phyloP scores from a whole-genome alignment of 2,329 filamentous ascomycete species.

The Beauveria scarabaeidicola region DNA sequence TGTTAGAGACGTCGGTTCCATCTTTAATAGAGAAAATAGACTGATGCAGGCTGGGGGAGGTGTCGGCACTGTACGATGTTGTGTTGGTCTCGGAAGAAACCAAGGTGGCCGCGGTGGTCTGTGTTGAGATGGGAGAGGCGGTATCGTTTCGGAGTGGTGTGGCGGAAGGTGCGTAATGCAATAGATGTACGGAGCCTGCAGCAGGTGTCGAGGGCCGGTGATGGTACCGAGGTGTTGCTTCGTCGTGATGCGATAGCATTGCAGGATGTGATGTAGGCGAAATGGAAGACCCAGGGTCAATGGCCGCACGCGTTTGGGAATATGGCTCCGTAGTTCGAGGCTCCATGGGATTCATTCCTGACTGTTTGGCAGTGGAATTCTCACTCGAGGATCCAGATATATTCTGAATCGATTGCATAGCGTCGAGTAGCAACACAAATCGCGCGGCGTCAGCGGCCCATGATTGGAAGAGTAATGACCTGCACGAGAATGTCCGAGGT shows the following conservation, averaged over 20 bases:
- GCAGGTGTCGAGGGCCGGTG: constrained; percentile 14
- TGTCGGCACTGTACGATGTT: constrained; percentile 26
- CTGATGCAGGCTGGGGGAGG: constrained; percentile 41
- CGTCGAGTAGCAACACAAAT: constrained; percentile 5
- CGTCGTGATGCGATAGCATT: constrained; percentile 5
- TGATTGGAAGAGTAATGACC: background rate
- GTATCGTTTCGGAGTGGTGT: constrained; percentile 34
- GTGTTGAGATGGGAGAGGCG: constrained; percentile 44
- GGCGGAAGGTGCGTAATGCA: constrained; percentile 17
- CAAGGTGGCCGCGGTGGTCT: constrained; percentile 29
- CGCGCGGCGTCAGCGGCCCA: constrained; percentile 10
- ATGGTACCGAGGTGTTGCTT: constrained; percentile 1
- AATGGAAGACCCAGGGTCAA: constrained; percentile 1
- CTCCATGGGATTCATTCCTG: background rate
- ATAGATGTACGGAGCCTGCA: constrained; percentile 22
- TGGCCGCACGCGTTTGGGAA: background rate
- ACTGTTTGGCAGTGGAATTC: background rate
- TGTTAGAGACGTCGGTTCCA: constrained; percentile 44
- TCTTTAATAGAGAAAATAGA: constrained; percentile 49
- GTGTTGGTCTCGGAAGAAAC: constrained; percentile 26
- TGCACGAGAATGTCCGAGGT: background rate
- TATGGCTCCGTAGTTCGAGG: constrained; percentile 1
- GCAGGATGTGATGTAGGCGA: constrained; percentile 11
- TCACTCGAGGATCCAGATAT: constrained; percentile 1
- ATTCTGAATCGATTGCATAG: constrained; percentile 8